Evolutionary conservation across 768 basidiomycete species (phyloP).

Genomic region (Lactifluus subvellereus): DNA sequence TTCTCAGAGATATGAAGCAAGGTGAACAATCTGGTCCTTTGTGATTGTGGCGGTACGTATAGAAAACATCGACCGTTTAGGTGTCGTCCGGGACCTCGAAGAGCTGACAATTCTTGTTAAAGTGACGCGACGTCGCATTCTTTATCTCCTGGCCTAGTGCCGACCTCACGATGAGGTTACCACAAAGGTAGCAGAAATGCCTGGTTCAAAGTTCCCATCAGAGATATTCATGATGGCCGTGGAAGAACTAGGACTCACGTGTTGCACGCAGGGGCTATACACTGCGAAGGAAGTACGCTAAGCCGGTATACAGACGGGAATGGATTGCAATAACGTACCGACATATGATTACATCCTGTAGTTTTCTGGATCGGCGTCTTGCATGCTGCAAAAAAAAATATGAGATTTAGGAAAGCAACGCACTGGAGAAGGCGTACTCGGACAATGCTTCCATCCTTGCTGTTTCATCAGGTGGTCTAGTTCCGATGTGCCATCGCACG

Average conservation of each 20-base stretch:
- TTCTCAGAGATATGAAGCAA: neutral
- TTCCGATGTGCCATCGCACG: constrained; percentile 33
- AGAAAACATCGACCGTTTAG: neutral
- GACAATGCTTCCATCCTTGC: constrained; percentile 34
- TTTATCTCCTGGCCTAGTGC: constrained; percentile 32
- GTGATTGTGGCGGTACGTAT: no score
- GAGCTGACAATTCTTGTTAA: constrained; percentile 29
- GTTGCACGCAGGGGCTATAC: constrained; percentile 51
- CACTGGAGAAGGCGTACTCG: constrained; percentile 23
- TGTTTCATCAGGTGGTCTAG: constrained; percentile 29
- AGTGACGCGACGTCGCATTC: constrained; percentile 33
- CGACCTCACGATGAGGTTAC: constrained; percentile 41
- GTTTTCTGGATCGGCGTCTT: constrained; percentile 46
- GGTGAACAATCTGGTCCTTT: neutral
- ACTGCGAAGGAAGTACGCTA: constrained; percentile 31
- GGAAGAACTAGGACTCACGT: constrained; percentile 27
- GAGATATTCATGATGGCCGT: neutral
- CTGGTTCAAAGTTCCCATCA: constrained; percentile 14
- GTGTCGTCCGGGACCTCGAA: constrained; percentile 28
- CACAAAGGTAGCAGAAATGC: constrained; percentile 53
- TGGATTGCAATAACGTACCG: constrained; percentile 34
- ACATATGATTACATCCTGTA: constrained; percentile 56
- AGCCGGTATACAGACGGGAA: neutral
- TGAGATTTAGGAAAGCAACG: neutral
- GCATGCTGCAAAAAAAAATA: constrained; percentile 34